phyloP scores from a whole-genome alignment of 768 basidiomycete species.

The Multifurca ochricompacta region DNA sequence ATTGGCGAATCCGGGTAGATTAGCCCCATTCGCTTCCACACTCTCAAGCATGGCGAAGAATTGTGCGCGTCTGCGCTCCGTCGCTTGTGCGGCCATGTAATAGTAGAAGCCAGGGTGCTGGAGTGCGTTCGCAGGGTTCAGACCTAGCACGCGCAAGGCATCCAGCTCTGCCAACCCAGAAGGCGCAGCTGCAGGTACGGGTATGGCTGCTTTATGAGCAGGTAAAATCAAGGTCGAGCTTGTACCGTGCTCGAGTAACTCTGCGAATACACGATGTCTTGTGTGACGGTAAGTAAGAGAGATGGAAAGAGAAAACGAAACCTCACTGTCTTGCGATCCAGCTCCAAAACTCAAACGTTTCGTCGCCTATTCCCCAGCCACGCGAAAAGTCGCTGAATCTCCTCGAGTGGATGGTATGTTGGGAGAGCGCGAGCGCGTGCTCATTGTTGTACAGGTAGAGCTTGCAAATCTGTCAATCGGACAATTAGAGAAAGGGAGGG shows the following conservation, averaged over 20 bases:
- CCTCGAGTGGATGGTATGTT: constrained; percentile 79
- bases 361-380: constrained; percentile 94
- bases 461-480: constrained; percentile 61
- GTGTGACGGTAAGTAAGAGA: not conserved
- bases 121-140: constrained; percentile 75
- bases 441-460: constrained; percentile 89
- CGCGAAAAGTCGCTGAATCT: constrained; percentile 81
- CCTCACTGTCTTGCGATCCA: constrained; percentile 89
- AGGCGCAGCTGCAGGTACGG: constrained; percentile 24
- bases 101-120: constrained; percentile 94
- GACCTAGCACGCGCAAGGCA: constrained; percentile 50
- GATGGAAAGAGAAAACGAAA: constrained; percentile 13
- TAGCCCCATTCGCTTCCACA: constrained; percentile 37
- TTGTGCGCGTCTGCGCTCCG: constrained; percentile 62
- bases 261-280: constrained; percentile 85
- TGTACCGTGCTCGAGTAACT: constrained; percentile 79
- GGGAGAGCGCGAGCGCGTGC: constrained; percentile 66
- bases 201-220: constrained; percentile 38
- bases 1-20: constrained; percentile 71
- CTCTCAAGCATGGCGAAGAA: constrained; percentile 53
- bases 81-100: constrained; percentile 80
- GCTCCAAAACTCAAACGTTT: constrained; percentile 96
- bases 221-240: constrained; percentile 57
- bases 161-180: constrained; percentile 44
- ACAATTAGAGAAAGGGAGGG: not conserved